Evolutionary conservation across 2,329 filamentous ascomycete genomes (phyloP).

Genomic region (Botrytis pseudocinerea): DNA sequence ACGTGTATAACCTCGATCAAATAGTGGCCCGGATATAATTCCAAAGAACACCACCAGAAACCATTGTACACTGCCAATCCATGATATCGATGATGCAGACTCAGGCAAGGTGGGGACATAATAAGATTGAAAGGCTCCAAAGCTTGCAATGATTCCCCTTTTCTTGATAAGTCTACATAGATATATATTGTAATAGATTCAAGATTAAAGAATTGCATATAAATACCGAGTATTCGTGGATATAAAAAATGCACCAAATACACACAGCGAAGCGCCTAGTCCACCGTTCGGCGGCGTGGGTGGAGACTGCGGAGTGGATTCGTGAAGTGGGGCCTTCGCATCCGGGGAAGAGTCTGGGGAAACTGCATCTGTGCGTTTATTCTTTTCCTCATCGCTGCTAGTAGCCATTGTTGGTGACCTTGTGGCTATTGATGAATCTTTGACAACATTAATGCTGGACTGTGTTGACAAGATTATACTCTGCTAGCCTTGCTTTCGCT

Average conservation of each 20-base stretch:
- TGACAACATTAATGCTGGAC: background rate
- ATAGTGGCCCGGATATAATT: conserved; percentile 59
- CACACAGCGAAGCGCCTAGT: conserved; percentile 23
- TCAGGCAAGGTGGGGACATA: conserved; percentile 53
- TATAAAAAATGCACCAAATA: conserved; percentile 17
- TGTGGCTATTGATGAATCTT: background rate
- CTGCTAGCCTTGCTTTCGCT: background rate
- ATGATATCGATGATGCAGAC: conserved; percentile 54
- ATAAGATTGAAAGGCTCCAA: conserved; percentile 56
- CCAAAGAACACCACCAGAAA: conserved; percentile 53
- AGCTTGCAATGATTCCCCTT: conserved; percentile 47
- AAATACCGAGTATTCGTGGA: conserved; percentile 24
- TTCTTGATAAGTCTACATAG: background rate
- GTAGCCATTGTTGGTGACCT: background rate
- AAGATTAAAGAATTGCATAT: background rate
- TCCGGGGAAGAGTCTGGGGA: conserved; percentile 5
- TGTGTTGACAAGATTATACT: background rate
- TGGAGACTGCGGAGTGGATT: background rate
- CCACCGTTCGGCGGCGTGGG: conserved; percentile 26
- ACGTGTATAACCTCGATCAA: conserved; percentile 50
- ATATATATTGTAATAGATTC: background rate
- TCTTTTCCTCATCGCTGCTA: background rate
- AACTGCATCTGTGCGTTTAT: background rate
- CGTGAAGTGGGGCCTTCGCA: background rate
- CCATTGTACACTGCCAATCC: conserved; percentile 57